These are phyloP conservation scores for Microdochium trichocladiopsis DNA, from an alignment of 2,329 filamentous ascomycete species.

Conservation along the genomic window DNA sequence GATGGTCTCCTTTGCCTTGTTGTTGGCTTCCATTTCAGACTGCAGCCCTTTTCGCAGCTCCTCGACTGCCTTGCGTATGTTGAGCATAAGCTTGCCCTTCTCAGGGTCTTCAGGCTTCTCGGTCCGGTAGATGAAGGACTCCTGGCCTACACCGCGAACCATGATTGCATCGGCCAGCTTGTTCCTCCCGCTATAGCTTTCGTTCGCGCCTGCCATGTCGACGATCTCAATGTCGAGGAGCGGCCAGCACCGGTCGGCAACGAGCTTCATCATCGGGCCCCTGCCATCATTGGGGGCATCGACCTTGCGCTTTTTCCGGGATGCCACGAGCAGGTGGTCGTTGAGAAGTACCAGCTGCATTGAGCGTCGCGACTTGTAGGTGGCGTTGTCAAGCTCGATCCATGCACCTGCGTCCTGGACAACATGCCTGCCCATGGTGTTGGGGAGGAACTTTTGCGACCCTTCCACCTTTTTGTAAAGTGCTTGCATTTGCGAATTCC, in stretches of 20 bases:
- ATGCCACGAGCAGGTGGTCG: conserved; percentile 86
- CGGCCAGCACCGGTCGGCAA: conserved; percentile 92
- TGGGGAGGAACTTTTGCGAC: conserved; percentile 93
- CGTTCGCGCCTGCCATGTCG: conserved; percentile 67
- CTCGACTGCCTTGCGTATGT: conserved; percentile 88
- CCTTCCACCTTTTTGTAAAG: conserved; percentile 97
- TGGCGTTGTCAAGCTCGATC: conserved; percentile 96
- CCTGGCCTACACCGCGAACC: conserved; percentile 75
- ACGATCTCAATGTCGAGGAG: conserved; percentile 88
- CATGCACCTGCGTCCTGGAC: conserved; percentile 87
- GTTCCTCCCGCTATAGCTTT: conserved; percentile 47
- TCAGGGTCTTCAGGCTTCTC: conserved; percentile 73
- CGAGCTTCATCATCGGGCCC: conserved; percentile 63
- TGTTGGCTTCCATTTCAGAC: conserved; percentile 80
- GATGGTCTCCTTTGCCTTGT: conserved; percentile 76
- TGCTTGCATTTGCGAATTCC: conserved; percentile 68
- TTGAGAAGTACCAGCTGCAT: conserved; percentile 92
- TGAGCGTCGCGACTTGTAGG: conserved; percentile 84
- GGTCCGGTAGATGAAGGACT: conserved; percentile 91
- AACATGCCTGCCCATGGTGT: conserved; percentile 84
- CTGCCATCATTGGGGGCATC: conserved; percentile 53
- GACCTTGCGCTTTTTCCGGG: conserved; percentile 83
- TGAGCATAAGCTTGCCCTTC: conserved; percentile 75
- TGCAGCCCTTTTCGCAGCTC: conserved; percentile 81
- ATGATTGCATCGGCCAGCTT: conserved; percentile 82